Conservation (phyloP, 495 filamentous ascomycete genomes). For the Evernia prunastri region DNA sequence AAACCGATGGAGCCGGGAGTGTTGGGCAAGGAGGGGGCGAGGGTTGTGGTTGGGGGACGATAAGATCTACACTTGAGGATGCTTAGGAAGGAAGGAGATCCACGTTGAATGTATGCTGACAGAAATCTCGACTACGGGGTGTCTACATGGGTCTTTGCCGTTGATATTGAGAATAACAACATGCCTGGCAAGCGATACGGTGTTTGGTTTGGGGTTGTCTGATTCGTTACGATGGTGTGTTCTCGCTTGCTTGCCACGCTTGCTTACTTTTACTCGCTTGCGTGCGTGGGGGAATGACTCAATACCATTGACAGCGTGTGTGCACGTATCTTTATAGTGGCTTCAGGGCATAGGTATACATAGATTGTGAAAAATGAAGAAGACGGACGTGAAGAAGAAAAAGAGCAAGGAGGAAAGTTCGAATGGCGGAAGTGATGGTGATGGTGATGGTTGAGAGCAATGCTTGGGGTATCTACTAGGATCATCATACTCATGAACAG, state of each 20-base stretch:
- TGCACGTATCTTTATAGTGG: neutral
- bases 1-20: constrained; percentile 93
- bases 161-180: neutral
- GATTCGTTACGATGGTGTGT: neutral
- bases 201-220: neutral
- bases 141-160: neutral
- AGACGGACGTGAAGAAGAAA: too few relatives aligned
- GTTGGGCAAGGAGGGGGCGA: constrained; percentile 87
- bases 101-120: neutral
- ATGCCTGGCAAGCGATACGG: neutral
- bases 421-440: neutral
- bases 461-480: neutral
- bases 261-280: too few relatives aligned
- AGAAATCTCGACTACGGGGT: neutral
- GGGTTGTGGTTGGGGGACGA: constrained; percentile 52
- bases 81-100: neutral
- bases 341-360: neutral
- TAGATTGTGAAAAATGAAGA: neutral
- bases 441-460: too few relatives aligned
- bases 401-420: neutral
- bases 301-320: neutral
- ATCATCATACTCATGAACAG: too few relatives aligned
- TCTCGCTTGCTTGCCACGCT: neutral
- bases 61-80: neutral
- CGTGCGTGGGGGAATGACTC: neutral